Conservation (phyloP, 208 protist genomes). For the Leptomonas seymouri region DNA sequence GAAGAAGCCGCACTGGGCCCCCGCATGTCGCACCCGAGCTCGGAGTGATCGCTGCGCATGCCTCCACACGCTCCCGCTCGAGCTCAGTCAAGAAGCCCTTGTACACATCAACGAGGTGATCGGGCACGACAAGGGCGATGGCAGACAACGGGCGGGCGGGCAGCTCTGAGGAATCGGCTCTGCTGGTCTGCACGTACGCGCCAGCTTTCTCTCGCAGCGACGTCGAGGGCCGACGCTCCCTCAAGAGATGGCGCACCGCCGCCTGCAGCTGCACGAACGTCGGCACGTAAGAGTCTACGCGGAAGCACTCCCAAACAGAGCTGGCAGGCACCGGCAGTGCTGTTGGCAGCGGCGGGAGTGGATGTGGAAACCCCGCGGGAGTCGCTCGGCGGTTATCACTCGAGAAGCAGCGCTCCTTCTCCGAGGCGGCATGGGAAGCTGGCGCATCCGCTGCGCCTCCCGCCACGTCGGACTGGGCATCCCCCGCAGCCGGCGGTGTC, state of each 20-base stretch:
- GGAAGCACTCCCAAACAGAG: constrained; percentile 48
- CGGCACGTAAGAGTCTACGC: constrained; percentile 61
- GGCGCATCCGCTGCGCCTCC: neutral
- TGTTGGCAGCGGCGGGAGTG: neutral
- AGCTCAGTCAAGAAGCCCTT: constrained; percentile 21
- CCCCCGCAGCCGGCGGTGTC: neutral
- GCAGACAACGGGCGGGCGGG: constrained; percentile 10
- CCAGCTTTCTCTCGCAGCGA: neutral
- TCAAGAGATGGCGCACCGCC: constrained; percentile 48
- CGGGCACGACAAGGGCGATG: constrained; percentile 44
- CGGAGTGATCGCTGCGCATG: neutral
- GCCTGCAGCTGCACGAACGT: constrained; percentile 51
- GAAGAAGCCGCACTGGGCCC: constrained; percentile 17
- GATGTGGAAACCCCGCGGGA: too few species aligned
- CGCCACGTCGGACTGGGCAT: too few species aligned
- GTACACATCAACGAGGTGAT: constrained; percentile 39
- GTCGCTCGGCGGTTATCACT: too few species aligned
- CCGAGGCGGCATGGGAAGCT: too few species aligned
- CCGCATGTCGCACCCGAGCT: neutral
- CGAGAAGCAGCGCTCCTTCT: too few species aligned
- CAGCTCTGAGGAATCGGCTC: neutral
- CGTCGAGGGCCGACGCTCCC: constrained; percentile 18
- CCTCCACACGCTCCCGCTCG: constrained; percentile 3
- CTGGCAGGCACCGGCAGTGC: neutral
- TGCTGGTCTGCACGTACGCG: too few species aligned